These are phyloP conservation scores for Chaetomidium leptoderma DNA, from an alignment of 495 filamentous ascomycete species.

Conservation along the genomic window DNA sequence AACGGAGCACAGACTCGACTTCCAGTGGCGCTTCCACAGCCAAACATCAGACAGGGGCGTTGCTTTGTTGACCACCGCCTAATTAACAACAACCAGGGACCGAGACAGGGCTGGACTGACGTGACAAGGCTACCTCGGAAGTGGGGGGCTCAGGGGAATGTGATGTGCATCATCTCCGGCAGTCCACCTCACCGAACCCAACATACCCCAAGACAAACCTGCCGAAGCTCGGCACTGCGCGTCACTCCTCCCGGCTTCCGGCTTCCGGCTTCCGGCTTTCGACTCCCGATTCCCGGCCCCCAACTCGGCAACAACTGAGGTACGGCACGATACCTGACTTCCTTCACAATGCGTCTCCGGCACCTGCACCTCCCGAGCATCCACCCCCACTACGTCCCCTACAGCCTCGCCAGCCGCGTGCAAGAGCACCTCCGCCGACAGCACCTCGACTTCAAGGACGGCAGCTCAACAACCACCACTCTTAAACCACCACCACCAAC, in stretches of 20 bases:
- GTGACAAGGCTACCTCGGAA: too few species aligned
- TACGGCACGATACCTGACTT: too few species aligned
- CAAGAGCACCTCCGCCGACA: slow-evolving; percentile 39
- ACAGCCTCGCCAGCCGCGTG: slow-evolving; percentile 37
- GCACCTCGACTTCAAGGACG: slow-evolving; percentile 34
- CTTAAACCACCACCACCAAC: slow-evolving; percentile 58
- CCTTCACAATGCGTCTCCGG: slow-evolving; percentile 50
- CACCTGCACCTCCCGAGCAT: slow-evolving; percentile 64
- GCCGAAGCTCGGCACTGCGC: neutral
- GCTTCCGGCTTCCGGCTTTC: too few species aligned
- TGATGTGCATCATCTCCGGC: neutral
- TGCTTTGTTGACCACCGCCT: too few species aligned
- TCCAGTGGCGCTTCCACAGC: too few species aligned
- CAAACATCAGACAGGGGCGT: neutral
- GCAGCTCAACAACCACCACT: slow-evolving; percentile 1
- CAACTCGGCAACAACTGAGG: neutral
- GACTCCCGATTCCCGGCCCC: neutral
- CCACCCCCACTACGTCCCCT: slow-evolving; percentile 32
- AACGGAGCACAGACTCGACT: neutral
- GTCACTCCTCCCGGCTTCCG: too few species aligned
- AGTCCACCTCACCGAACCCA: neutral
- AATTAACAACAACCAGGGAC: too few species aligned
- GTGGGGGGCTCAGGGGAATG: too few species aligned
- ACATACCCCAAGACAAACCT: neutral
- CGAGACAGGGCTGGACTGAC: too few species aligned